Evolutionary conservation across 495 filamentous ascomycete species (phyloP).

Genomic region (Tuber microsphaerosporum): DNA sequence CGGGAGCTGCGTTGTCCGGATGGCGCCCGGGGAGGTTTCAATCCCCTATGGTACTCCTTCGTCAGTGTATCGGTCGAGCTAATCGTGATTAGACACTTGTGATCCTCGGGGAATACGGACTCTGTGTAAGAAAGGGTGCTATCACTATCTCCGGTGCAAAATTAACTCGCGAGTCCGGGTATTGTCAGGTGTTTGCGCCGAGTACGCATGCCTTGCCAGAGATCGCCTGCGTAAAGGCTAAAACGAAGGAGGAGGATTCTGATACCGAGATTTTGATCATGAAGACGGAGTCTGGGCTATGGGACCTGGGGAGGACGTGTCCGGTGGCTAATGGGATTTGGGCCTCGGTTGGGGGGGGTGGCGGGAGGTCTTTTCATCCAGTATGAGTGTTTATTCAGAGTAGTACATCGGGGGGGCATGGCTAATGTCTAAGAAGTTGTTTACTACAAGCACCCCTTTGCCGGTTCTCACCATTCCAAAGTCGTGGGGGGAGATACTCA

Average conservation of each 20-base stretch:
- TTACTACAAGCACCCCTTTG: constrained; percentile 38
- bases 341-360: constrained; percentile 45
- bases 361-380: constrained; percentile 20
- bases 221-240: constrained; percentile 47
- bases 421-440: constrained; percentile 14
- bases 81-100: constrained; percentile 47
- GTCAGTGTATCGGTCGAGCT: constrained; percentile 11
- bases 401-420: not conserved
- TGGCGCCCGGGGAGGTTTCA: constrained; percentile 24
- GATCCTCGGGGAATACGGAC: constrained; percentile 54
- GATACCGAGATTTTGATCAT: constrained; percentile 47
- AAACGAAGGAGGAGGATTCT: constrained; percentile 44
- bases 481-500: constrained; percentile 44
- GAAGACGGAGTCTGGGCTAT: constrained; percentile 48
- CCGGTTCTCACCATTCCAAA: constrained; percentile 48
- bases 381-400: constrained; percentile 12
- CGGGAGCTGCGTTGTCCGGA: constrained; percentile 17
- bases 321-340: constrained; percentile 56
- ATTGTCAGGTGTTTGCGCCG: constrained; percentile 51
- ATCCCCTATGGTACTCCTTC: not conserved
- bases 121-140: constrained; percentile 53
- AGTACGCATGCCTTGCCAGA: constrained; percentile 58
- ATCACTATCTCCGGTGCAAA: constrained; percentile 55
- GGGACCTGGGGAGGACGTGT: constrained; percentile 50
- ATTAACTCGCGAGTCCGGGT: constrained; percentile 48